phyloP scores from a whole-genome alignment of 371 early-diverging fungal genomes.

The Saksenaea vasiformis region DNA sequence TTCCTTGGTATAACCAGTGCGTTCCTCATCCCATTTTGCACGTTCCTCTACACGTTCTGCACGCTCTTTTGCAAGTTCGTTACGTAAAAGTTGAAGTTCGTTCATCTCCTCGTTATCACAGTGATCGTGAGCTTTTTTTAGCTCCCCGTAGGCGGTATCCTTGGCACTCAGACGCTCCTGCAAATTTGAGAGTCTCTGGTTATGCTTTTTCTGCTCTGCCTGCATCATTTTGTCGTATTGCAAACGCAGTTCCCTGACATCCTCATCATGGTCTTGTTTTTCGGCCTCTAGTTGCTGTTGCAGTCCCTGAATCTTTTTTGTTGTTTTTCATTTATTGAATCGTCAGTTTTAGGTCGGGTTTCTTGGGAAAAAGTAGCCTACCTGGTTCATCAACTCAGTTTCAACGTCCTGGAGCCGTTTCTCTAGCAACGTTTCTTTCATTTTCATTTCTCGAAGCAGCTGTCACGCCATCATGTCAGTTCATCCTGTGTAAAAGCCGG shows the following conservation, averaged over 20 bases:
- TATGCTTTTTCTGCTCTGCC: constrained; percentile 33
- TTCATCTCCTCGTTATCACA: constrained; percentile 13
- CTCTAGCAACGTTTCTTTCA: constrained; percentile 29
- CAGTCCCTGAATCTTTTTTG: constrained; percentile 19
- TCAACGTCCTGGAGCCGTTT: constrained; percentile 31
- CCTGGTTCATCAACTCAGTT: constrained; percentile 18
- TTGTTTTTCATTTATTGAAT: neutral
- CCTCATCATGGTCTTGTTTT: constrained; percentile 16
- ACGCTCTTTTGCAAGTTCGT: constrained; percentile 17
- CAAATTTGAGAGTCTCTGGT: constrained; percentile 23
- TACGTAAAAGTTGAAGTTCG: constrained; percentile 10
- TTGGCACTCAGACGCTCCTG: constrained; percentile 36
- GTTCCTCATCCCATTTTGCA: constrained; percentile 7
- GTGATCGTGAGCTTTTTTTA: constrained; percentile 4
- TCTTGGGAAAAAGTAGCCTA: constrained; percentile 7
- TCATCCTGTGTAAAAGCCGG: neutral
- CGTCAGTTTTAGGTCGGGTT: neutral
- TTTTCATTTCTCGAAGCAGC: constrained; percentile 34
- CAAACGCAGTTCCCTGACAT: constrained; percentile 16
- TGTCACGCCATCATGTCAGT: neutral
- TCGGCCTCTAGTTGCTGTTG: constrained; percentile 25
- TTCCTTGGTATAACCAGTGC: neutral
- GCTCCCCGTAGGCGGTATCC: constrained; percentile 21
- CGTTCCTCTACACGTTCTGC: neutral
- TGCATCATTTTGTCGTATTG: constrained; percentile 27